Evolutionary conservation across 352 stramenopile species (phyloP).

Genomic region (Thalassiosira mediterranea): DNA sequence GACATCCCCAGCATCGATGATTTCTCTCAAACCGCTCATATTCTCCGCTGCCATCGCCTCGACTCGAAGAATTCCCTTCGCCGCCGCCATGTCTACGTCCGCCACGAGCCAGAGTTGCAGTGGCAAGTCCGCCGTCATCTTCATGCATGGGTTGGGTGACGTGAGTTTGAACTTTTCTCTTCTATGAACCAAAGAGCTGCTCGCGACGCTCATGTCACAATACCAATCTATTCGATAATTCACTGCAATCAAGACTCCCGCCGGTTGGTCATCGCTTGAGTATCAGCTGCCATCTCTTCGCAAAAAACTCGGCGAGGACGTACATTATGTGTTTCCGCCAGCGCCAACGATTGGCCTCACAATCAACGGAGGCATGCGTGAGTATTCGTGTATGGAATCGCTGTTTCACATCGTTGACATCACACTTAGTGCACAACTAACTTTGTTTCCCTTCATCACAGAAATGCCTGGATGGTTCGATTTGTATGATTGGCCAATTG

Average conservation of each 20-base stretch:
- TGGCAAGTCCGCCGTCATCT: constrained; percentile 65
- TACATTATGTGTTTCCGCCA: constrained; percentile 80
- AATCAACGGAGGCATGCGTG: constrained; percentile 84
- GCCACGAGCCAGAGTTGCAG: constrained; percentile 12
- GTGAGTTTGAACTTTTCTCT: no score
- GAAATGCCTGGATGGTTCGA: constrained; percentile 86
- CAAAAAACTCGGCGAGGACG: constrained; percentile 42
- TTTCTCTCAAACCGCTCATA: constrained; percentile 26
- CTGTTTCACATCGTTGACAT: no score
- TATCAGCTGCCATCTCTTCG: constrained; percentile 51
- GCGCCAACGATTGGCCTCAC: constrained; percentile 81
- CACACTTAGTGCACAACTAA: no score
- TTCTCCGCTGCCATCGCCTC: constrained; percentile 16
- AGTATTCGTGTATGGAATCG: no score
- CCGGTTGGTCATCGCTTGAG: constrained; percentile 72
- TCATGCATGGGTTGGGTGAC: constrained; percentile 78
- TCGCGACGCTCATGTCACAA: no score
- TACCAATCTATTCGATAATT: no score
- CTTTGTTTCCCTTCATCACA: no score
- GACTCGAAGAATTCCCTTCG: constrained; percentile 8
- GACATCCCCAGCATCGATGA: no score
- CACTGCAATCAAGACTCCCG: no score
- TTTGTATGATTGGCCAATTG: constrained; percentile 83
- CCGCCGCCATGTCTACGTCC: constrained; percentile 42
- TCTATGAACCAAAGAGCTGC: no score